phyloP scores from a whole-genome alignment of 768 basidiomycete genomes.

The Trametes meyenii region DNA sequence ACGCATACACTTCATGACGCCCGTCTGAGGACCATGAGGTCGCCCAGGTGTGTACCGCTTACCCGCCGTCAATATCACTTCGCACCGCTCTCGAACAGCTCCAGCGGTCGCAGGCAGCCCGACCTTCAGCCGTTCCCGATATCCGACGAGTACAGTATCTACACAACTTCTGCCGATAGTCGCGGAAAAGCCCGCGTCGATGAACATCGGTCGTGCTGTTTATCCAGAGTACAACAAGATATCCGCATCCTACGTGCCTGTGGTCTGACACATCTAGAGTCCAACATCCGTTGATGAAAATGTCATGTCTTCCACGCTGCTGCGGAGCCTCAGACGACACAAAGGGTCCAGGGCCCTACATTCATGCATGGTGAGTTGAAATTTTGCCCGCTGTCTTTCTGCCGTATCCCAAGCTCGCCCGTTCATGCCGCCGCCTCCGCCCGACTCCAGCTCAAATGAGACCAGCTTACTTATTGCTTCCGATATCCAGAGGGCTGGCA shows the following conservation, averaged over 20 bases:
- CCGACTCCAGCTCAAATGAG: background rate
- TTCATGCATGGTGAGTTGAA: background rate
- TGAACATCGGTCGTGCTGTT: background rate
- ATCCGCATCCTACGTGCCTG: background rate
- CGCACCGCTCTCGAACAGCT: background rate
- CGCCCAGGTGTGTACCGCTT: background rate
- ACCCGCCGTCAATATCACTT: slow-evolving; percentile 2
- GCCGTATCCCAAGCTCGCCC: background rate
- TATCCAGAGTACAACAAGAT: background rate
- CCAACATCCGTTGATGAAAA: background rate
- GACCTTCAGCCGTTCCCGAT: slow-evolving; percentile 6
- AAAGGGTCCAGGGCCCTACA: background rate
- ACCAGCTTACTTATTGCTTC: no score
- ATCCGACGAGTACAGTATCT: background rate
- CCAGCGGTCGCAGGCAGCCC: slow-evolving; percentile 9
- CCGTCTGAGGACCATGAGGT: background rate
- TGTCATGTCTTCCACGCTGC: background rate
- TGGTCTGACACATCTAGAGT: background rate
- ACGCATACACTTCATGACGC: slow-evolving; percentile 16
- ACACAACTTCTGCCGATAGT: background rate
- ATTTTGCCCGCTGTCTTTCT: background rate
- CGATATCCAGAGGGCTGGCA: background rate
- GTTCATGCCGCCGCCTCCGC: background rate
- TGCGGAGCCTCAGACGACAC: background rate
- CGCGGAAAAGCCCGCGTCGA: background rate